These are phyloP conservation scores for Lolium multiflorum DNA, from an alignment of 176 grass and related monocot genomes.

Conservation along the genomic window DNA sequence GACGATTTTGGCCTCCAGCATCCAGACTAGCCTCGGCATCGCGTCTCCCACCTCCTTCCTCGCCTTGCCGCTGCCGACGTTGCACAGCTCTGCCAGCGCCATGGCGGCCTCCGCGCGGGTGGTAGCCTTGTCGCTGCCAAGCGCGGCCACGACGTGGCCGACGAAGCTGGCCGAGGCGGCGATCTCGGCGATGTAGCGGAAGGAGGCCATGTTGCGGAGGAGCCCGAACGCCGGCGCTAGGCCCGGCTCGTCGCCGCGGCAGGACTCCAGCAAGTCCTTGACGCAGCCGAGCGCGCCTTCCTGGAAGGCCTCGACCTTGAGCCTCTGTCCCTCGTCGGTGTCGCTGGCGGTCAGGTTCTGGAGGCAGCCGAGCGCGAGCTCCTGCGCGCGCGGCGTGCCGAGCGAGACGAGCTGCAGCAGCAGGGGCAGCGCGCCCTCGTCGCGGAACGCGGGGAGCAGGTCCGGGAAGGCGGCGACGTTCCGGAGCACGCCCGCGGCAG, in stretches of 20 bases:
- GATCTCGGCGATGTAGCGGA: conserved; percentile 83
- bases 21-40: conserved; percentile 59
- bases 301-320: conserved; percentile 82
- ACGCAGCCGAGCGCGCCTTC: conserved; percentile 72
- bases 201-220: conserved; percentile 71
- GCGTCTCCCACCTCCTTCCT: conserved; percentile 55
- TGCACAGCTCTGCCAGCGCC: conserved; percentile 60
- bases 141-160: conserved; percentile 46
- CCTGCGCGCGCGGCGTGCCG: conserved; percentile 68
- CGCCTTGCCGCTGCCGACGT: conserved; percentile 28
- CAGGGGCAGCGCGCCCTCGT: conserved; percentile 60
- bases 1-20: conserved; percentile 66
- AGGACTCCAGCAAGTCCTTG: conserved; percentile 66
- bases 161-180: conserved; percentile 50
- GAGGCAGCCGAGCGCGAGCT: conserved; percentile 73
- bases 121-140: conserved; percentile 39
- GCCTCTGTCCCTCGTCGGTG: conserved; percentile 58
- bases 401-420: conserved; percentile 66
- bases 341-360: conserved; percentile 60
- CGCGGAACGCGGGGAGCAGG: conserved; percentile 60
- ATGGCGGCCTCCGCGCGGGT: conserved; percentile 58
- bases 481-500: conserved; percentile 65
- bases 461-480: conserved; percentile 66
- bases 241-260: conserved; percentile 46
- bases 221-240: conserved; percentile 71